Evolutionary conservation across 2,329 filamentous ascomycete species (phyloP), one percentile per base, ranked within the genome.

Genomic region (Albophoma yamanashiensis): DNA sequence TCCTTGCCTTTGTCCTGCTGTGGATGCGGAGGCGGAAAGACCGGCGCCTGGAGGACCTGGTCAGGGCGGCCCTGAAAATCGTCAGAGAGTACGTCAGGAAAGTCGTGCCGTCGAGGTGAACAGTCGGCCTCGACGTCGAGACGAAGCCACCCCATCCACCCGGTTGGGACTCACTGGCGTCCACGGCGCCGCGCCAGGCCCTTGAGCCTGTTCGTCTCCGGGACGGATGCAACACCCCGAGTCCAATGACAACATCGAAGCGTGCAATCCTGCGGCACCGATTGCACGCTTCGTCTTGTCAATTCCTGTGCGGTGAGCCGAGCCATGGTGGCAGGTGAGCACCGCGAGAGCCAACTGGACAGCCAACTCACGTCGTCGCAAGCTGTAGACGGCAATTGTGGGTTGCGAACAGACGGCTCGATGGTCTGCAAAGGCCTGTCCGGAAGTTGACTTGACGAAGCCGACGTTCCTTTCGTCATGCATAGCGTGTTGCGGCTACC

Each of bases 1-100:
- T 92, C 2, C 71, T 93, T 17, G 79, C 78, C 36, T 65, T 91
- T 1, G 74, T 92, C 43, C 71, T 93, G 56, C 67, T 91, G 8
- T 92, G 87, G 83, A 82, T 93, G 82, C 78, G 89, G 59, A 82
- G 80, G 64, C 84, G 83, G 68, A 88, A 87, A 66, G 89, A 93
- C 67, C 77, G 82, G 55, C 78, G 89, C 61, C 72, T 92, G 1
- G 89, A 93, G 69, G 89, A 89, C 63, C 79, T 89, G n/a, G 82
- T 92, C 4, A 78, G 89, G 55, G 84, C 87, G 0, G 77, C 86
- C 17, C 69, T 91, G 12, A 76, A 72, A 62, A 73, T 87, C 52
- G 72, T 76, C 20, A 75, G 84, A 59, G 85, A 87, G 68, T 88
- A 87, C 65, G 74, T 79, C 27, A 75, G 83, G 59, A 84, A 79